These are phyloP conservation scores for Talaromyces proteolyticus DNA, from an alignment of 495 filamentous ascomycete genomes.

Conservation along the genomic window DNA sequence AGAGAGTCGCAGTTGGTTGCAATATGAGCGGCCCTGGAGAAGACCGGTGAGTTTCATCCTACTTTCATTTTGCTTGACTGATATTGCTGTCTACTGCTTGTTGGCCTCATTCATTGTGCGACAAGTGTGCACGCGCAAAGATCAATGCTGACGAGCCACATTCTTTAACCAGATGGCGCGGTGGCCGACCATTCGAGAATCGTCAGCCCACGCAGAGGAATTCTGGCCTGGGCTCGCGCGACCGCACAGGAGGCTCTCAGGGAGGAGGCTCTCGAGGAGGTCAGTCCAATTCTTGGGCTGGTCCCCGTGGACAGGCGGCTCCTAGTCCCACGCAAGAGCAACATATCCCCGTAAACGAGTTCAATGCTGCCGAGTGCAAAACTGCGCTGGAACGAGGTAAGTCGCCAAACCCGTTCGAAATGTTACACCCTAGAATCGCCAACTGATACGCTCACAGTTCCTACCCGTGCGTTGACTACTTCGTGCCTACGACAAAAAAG, in stretches of 20 bases:
- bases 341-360: conserved; percentile 39
- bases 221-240: conserved; percentile 12
- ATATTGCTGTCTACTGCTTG: no score
- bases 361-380: conserved; percentile 42
- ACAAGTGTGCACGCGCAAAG: neutral
- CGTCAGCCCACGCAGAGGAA: conserved; percentile 35
- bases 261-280: conserved; percentile 24
- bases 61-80: no score
- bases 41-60: conserved; percentile 21
- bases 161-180: conserved; percentile 29
- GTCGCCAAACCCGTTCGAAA: no score
- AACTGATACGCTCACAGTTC: neutral
- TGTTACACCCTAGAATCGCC: no score
- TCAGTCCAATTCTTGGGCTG: conserved; percentile 19
- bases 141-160: neutral
- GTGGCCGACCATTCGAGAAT: conserved; percentile 29
- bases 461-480: neutral
- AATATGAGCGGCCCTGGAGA: conserved; percentile 33
- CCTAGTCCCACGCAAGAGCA: conserved; percentile 26
- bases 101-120: neutral
- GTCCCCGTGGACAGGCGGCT: conserved; percentile 14
- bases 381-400: conserved; percentile 35
- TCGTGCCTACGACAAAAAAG: neutral
- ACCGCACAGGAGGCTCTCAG: conserved; percentile 26
- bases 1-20: neutral